Evolutionary conservation across 768 basidiomycete species (phyloP).

Genomic region (Asterophora lycoperdoides): DNA sequence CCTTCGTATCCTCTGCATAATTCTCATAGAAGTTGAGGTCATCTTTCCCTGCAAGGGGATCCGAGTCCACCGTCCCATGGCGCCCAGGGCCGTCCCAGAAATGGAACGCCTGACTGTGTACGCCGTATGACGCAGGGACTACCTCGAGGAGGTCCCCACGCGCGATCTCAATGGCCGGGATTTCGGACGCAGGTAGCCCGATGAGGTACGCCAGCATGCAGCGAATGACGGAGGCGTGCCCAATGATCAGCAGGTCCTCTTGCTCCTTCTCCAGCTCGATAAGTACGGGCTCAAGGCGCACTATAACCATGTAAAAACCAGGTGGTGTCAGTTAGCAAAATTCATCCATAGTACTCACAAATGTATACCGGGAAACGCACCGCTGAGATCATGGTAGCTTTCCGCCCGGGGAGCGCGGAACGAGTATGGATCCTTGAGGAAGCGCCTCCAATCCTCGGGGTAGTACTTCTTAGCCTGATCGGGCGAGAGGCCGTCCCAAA

Average conservation of each 20-base stretch:
- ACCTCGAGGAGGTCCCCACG: constrained; percentile 96
- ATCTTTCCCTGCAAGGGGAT: constrained; percentile 34
- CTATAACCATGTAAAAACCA: constrained; percentile 36
- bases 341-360: neutral
- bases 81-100: constrained; percentile 90
- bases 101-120: constrained; percentile 85
- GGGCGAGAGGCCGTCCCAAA: constrained; percentile 94
- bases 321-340: constrained; percentile 6
- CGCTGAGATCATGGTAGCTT: constrained; percentile 93
- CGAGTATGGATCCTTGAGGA: constrained; percentile 88
- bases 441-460: constrained; percentile 91
- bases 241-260: constrained; percentile 94
- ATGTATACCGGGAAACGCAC: constrained; percentile 32
- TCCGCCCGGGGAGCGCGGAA: constrained; percentile 92
- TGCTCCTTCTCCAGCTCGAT: constrained; percentile 93
- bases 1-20: constrained; percentile 73
- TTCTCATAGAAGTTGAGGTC: constrained; percentile 86
- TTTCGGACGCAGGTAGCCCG: constrained; percentile 91
- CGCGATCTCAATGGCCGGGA: constrained; percentile 96
- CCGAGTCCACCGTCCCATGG: constrained; percentile 32
- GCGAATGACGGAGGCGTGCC: constrained; percentile 95
- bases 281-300: constrained; percentile 88
- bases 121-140: constrained; percentile 84
- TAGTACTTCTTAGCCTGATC: constrained; percentile 88
- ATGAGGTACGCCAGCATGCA: constrained; percentile 92